These are phyloP conservation scores for Myxozyma neglecta DNA, from an alignment of 805 yeast genomes.

Conservation along the genomic window DNA sequence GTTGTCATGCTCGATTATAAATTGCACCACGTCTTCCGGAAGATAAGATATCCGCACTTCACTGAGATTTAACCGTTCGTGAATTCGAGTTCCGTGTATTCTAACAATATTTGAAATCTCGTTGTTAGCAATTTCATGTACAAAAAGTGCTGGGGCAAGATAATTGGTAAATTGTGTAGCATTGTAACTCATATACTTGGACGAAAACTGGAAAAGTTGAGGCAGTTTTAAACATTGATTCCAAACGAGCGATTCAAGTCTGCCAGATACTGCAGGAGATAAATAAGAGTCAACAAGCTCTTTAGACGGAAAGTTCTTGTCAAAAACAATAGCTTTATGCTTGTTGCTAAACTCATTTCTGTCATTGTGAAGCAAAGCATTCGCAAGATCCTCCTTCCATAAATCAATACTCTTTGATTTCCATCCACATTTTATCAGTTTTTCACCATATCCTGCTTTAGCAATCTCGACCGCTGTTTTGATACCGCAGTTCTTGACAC, in stretches of 20 bases:
- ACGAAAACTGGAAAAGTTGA: not conserved
- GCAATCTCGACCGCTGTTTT: constrained; percentile 33
- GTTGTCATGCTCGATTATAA: not conserved
- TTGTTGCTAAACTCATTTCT: constrained; percentile 11
- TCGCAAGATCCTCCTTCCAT: constrained; percentile 27
- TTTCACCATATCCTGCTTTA: constrained; percentile 30
- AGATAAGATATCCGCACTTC: not conserved
- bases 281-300: constrained; percentile 18
- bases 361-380: constrained; percentile 14
- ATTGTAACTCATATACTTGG: not conserved
- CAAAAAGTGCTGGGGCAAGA: constrained; percentile 9
- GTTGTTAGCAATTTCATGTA: not conserved
- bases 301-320: constrained; percentile 27
- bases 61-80: not conserved
- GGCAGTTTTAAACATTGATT: not conserved
- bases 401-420: not conserved
- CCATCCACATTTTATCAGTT: constrained; percentile 10
- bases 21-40: not conserved
- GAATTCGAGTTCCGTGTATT: not conserved
- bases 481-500: constrained; percentile 29
- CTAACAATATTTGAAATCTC: not conserved
- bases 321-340: constrained; percentile 19
- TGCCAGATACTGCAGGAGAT: constrained; percentile 17
- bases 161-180: not conserved
- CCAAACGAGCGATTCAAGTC: constrained; percentile 2